Base-by-base conservation (phyloP, 331 rosid genomes). In the Malus hybrid region DNA sequence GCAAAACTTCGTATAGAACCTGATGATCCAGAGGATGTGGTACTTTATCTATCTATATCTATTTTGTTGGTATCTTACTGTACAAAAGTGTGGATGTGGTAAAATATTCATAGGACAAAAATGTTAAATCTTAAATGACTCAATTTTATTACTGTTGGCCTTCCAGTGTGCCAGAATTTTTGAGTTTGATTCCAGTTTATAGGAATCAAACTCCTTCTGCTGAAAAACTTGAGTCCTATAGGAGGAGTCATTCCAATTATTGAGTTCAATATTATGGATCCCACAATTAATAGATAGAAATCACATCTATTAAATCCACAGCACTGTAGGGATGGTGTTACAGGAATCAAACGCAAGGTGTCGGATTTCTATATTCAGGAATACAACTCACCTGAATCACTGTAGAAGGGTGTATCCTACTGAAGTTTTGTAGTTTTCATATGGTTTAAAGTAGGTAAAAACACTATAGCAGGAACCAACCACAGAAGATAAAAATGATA, bases 1-100 rank as follows among this genome's bases (percentile, higher is more conserved):
- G 79, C 99, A 57, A 94, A 92, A 80, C 99, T 94, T 75, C 96
- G 93, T 20, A 90, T 92, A 81, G 99, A 92, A 72, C 91, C 97
- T 8, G 90, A 90, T 66, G 99, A 94, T 83, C 91, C 97, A 8
- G 99, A 94, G 87, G 99, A 94, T 78, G 99, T 94, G 87, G 99
- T 90, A 76, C 16, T 16, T 28, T 42, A 3, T 39, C 46, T 39
- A 39, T 72, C 57, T 11, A 6, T 73, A 44, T 42, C 29, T 82
- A 87, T 80, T 77, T 48, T 73, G 68, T 77, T 8, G 33, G 46
- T 77, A 22, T 42, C 18, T 73, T 7, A n/a, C 33, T 12, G 18
- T 73, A 28, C 26, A 12, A 34, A 34, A 2, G n/a, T 50, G 68
- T 48, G 26, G 22, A 26, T 71, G 56, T 57, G 67, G 34, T 56